Evolutionary conservation across 2,329 filamentous ascomycete species (phyloP), one percentile per base, ranked within the genome.

Genomic region (Botryotinia narcissicola): DNA sequence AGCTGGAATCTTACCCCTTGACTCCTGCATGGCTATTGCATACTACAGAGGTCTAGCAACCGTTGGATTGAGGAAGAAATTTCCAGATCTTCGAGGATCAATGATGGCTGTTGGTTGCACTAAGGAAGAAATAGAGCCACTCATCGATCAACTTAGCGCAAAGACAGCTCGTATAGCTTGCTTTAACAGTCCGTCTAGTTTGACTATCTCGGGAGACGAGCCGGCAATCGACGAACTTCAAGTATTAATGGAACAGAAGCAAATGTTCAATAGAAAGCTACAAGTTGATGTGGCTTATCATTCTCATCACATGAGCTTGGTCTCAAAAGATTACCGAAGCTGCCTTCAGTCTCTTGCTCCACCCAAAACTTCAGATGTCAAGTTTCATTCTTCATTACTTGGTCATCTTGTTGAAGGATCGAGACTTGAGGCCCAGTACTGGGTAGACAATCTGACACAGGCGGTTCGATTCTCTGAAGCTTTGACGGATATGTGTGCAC

Each of bases 31-130:
- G 40, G 74, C 73, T 4, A 73, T 77, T 20, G 77, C 80, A 12
- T 82, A 79, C 63, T 77, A 79, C 62, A 76, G 81, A 54, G 81
- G 80, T 46, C 40, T 73, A 67, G 71, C 74, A 9, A 77, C 77
- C 7, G 74, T 80, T 16, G 75, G 76, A 64, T 63, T 75, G 14
- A 81, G 81, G 8, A 81, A 82, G 1, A 79, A 80, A 54, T 81
- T 79, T 64, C 77, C 86, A 25, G 75, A 35, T 54, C 25, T 73
- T 25, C 54, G 68, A 51, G 87, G 87, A 0, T 82, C 81, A 3
- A 88, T 88, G 87, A 76, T 88, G 67, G 86, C 85, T 0, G 85
- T 83, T 0, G 84, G 83, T 0, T 81, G 82, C 20, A 54, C 42
- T 18, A 71, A 73, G 60, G 70, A 73, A 14, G 73, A 73, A 16